Conservation (phyloP, 106 monocot species). For the Allium cepa region DNA sequence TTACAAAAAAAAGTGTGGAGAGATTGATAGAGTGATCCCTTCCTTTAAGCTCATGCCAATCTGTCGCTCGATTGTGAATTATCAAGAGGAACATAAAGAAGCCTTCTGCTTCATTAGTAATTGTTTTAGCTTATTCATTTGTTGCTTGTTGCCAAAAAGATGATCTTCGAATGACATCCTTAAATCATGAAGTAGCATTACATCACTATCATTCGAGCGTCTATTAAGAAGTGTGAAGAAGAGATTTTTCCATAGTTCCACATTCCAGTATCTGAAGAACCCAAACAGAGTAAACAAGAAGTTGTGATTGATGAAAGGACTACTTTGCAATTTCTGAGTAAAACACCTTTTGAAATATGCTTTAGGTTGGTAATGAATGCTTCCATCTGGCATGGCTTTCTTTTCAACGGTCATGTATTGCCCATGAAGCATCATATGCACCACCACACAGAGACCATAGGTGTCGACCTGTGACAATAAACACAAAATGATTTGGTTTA, state of each 20-base stretch:
- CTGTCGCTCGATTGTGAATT: neutral
- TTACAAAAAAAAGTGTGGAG: neutral
- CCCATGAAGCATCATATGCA: slow-evolving; percentile 97
- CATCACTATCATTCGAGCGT: slow-evolving; percentile 49
- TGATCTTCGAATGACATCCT: slow-evolving; percentile 66
- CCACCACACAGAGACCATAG: slow-evolving; percentile 77
- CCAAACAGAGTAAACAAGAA: neutral
- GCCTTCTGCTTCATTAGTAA: slow-evolving; percentile 66
- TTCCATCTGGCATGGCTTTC: slow-evolving; percentile 40
- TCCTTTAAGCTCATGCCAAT: neutral
- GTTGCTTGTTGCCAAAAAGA: slow-evolving; percentile 36
- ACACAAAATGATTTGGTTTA: neutral
- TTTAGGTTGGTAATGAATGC: slow-evolving; percentile 63
- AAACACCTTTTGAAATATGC: slow-evolving; percentile 68
- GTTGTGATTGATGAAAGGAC: neutral
- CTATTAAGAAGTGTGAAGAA: slow-evolving; percentile 71
- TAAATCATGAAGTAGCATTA: slow-evolving; percentile 34
- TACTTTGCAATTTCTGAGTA: neutral
- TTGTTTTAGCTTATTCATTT: slow-evolving; percentile 42
- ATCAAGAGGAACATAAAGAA: slow-evolving; percentile 54
- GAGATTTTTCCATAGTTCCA: slow-evolving; percentile 64
- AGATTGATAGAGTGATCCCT: neutral
- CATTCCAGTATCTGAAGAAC: slow-evolving; percentile 82
- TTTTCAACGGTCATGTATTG: slow-evolving; percentile 73
- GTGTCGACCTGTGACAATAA: slow-evolving; percentile 63